Percentiles rank a stretch among this genome's conserved stretches.
Conservation (phyloP, 305 asterid genomes). For the Plantago coronopus region DNA sequence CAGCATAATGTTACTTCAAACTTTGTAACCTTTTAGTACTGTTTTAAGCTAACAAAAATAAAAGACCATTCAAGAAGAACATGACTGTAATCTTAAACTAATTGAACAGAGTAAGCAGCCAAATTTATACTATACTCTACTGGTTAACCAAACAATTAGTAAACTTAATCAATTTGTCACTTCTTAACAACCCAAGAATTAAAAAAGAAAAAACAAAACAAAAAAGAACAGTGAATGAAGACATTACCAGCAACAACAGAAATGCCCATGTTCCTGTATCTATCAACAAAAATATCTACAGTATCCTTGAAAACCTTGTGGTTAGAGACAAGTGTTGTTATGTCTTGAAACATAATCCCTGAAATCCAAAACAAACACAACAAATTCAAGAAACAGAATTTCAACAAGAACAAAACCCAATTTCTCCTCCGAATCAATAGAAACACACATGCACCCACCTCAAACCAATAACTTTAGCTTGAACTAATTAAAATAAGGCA, state of each 20-base stretch:
- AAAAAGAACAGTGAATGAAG: not conserved
- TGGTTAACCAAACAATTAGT: too few species aligned
- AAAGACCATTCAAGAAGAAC: too few species aligned
- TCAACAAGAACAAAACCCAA: too few species aligned
- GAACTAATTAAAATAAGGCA: slow-evolving; percentile 6
- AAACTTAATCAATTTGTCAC: too few species aligned
- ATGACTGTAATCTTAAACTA: too few species aligned
- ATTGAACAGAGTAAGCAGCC: too few species aligned
- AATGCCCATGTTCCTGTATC: slow-evolving; percentile 71
- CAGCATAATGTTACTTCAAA: slow-evolving; percentile 1
- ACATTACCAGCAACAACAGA: slow-evolving; percentile 79
- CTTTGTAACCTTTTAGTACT: not conserved
- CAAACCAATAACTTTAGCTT: not conserved
- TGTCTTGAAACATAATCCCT: slow-evolving; percentile 93
- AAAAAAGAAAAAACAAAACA: not conserved
- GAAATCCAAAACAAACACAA: slow-evolving; percentile 23
- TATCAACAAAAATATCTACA: slow-evolving; percentile 75
- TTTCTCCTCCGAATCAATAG: not conserved
- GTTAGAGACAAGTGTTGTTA: slow-evolving; percentile 70
- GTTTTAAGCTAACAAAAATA: too few species aligned
- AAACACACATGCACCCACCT: too few species aligned
- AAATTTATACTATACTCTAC: too few species aligned
- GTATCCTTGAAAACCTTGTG: slow-evolving; percentile 68
- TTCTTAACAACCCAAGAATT: not conserved
- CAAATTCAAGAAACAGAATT: not conserved